Conservation (phyloP, 257 asterid species). For the Cinchona pubescens region DNA sequence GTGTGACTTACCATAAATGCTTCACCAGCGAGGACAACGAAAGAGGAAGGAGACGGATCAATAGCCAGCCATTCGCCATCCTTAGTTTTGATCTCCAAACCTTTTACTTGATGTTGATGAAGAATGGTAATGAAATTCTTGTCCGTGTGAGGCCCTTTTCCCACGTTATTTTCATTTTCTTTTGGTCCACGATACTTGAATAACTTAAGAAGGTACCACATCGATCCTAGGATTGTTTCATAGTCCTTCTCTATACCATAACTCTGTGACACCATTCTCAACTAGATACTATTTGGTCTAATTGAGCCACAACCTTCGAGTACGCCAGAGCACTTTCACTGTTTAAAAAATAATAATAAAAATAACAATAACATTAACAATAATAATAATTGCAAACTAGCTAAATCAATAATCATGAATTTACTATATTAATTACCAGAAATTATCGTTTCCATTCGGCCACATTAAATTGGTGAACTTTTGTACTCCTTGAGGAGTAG, state of each 20-base stretch:
- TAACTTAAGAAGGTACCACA: constrained; percentile 47
- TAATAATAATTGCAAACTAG: too few species aligned
- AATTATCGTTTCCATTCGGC: too few species aligned
- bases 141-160: constrained; percentile 57
- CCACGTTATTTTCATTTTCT: constrained; percentile 39
- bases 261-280: constrained; percentile 56
- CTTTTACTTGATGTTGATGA: constrained; percentile 56
- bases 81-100: constrained; percentile 48
- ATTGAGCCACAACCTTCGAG: constrained; percentile 44
- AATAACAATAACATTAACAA: too few species aligned
- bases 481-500: constrained; percentile 56
- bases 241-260: constrained; percentile 38
- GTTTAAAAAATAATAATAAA: neutral
- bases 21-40: constrained; percentile 70
- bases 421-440: too few species aligned
- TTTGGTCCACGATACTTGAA: constrained; percentile 48
- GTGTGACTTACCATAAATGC: constrained; percentile 46
- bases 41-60: constrained; percentile 51
- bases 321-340: constrained; percentile 56
- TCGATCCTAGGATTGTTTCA: constrained; percentile 33
- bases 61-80: constrained; percentile 52
- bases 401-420: too few species aligned
- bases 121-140: constrained; percentile 57
- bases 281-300: constrained; percentile 45
- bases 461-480: too few species aligned